A percentile compares a stretch with the other conserved stretches of the same genome.
These are phyloP conservation scores for Prunus dulcis DNA, from an alignment of 306 rosid species.

Conservation along the genomic window DNA sequence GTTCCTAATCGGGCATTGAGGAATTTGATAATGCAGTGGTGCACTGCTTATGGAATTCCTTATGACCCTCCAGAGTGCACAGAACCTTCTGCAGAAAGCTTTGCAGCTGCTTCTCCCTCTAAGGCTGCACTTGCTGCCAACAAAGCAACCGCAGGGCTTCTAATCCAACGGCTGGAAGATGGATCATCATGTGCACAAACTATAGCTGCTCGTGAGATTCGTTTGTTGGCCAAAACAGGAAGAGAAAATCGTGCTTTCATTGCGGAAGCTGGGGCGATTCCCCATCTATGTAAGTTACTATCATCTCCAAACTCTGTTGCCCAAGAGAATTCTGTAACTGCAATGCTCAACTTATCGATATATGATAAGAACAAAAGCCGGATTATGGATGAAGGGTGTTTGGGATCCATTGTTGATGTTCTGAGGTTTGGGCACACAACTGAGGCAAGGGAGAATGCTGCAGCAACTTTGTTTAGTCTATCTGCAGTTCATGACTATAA, in stretches of 20 bases:
- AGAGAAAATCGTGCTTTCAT: constrained; percentile 81
- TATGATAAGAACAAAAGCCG: constrained; percentile 79
- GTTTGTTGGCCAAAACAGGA: constrained; percentile 85
- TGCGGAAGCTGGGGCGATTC: constrained; percentile 95
- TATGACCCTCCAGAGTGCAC: constrained; percentile 58
- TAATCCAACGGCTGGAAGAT: constrained; percentile 65
- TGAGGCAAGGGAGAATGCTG: constrained; percentile 93
- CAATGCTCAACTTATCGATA: constrained; percentile 86
- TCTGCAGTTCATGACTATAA: constrained; percentile 87
- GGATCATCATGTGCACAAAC: constrained; percentile 61
- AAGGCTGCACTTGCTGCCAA: constrained; percentile 76
- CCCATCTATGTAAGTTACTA: constrained; percentile 62
- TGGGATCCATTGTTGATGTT: constrained; percentile 66
- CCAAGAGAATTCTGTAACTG: constrained; percentile 93
- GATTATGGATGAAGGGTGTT: constrained; percentile 85
- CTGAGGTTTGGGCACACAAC: constrained; percentile 79
- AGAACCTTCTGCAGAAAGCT: constrained; percentile 45
- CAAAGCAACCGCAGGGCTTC: constrained; percentile 61
- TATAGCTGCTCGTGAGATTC: constrained; percentile 84
- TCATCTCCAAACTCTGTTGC: constrained; percentile 63
- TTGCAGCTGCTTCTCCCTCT: constrained; percentile 60
- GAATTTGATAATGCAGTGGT: constrained; percentile 85
- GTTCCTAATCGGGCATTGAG: constrained; percentile 76
- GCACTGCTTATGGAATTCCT: constrained; percentile 72
- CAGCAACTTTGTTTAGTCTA: constrained; percentile 93